phyloP scores from a whole-genome alignment of 2,329 filamentous ascomycete species.

The Colletotrichum paranaense region DNA sequence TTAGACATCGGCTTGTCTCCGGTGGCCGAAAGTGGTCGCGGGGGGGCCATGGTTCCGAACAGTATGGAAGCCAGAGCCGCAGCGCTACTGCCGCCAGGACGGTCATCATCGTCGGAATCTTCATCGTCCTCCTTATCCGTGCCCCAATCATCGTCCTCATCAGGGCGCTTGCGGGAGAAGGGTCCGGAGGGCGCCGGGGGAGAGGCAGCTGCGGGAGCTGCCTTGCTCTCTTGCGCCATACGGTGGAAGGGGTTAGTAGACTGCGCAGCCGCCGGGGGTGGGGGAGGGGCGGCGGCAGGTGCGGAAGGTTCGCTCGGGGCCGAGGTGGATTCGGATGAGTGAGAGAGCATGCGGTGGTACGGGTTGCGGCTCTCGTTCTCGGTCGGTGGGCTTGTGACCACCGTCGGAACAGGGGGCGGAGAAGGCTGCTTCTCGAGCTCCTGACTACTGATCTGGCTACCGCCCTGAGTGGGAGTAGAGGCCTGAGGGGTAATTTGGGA shows the following conservation, averaged over 20 bases:
- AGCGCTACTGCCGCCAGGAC: constrained; percentile 83
- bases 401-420: constrained; percentile 60
- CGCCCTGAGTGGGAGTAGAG: constrained; percentile 66
- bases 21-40: constrained; percentile 85
- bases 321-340: constrained; percentile 68
- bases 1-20: constrained; percentile 71
- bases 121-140: constrained; percentile 72
- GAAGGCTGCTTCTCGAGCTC: constrained; percentile 65
- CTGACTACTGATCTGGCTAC: constrained; percentile 63
- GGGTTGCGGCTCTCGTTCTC: constrained; percentile 91
- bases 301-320: constrained; percentile 55
- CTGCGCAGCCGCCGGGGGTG: constrained; percentile 48
- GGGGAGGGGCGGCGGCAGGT: constrained; percentile 54
- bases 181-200: constrained; percentile 57
- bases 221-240: constrained; percentile 74
- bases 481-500: constrained; percentile 74
- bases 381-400: constrained; percentile 64
- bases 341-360: constrained; percentile 90
- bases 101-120: constrained; percentile 80
- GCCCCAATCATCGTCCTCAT: constrained; percentile 82
- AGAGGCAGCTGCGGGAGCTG: constrained; percentile 47
- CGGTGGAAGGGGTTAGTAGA: constrained; percentile 98
- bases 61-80: constrained; percentile 94
- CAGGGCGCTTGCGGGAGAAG: constrained; percentile 65
- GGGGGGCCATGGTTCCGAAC: constrained; percentile 96